phyloP scores from a whole-genome alignment of 73 alveolate species.

The Paramecium sonneborni region DNA sequence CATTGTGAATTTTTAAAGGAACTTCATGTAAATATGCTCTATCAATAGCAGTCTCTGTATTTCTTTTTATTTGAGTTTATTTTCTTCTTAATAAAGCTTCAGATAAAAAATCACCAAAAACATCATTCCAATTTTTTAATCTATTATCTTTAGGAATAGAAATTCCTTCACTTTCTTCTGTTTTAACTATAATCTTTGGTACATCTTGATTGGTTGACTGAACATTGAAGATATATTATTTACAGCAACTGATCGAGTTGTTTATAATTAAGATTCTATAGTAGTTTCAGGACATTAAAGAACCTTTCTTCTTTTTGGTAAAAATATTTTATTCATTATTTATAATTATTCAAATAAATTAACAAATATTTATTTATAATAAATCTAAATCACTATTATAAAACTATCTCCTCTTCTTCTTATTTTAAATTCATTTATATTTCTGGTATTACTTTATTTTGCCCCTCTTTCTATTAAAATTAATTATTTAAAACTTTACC shows the following conservation, averaged over 20 bases:
- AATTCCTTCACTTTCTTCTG: slow-evolving; percentile 22
- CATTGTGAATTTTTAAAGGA: neutral
- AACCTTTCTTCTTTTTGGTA: neutral
- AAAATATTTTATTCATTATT: neutral
- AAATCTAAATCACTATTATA: no score
- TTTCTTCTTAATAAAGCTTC: neutral
- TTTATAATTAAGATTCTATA: neutral
- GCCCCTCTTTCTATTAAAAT: no score
- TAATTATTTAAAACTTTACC: no score
- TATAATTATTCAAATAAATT: neutral
- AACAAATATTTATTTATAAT: neutral
- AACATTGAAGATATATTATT: neutral
- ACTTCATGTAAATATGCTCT: slow-evolving; percentile 33
- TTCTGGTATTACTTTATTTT: no score
- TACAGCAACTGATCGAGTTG: slow-evolving; percentile 20
- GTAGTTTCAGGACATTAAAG: neutral
- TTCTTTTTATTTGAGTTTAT: neutral
- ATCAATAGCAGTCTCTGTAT: neutral
- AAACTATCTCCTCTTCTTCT: no score
- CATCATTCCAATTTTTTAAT: slow-evolving; percentile 46
- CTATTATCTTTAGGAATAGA: neutral
- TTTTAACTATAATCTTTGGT: neutral
- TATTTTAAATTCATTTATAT: no score
- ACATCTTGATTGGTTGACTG: slow-evolving; percentile 37
- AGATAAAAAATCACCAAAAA: slow-evolving; percentile 33